Conservation (phyloP, 495 filamentous ascomycete genomes). For the Cetradonia linearis region DNA sequence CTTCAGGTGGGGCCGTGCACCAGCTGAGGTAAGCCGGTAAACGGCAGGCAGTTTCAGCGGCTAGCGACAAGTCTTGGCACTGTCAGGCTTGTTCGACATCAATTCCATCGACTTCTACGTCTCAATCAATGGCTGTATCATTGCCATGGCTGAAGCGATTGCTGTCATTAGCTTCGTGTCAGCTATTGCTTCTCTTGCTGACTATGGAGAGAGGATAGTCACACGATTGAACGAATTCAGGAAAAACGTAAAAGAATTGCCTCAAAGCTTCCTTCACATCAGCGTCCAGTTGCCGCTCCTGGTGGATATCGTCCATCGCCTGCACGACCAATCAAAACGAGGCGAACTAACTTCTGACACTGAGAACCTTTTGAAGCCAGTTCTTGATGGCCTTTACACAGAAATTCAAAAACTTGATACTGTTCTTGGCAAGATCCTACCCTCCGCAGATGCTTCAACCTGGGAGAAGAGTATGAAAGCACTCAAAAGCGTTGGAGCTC, state of each 20-base stretch:
- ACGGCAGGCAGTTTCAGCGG: neutral
- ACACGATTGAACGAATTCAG: conserved; percentile 29
- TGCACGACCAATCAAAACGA: conserved; percentile 10
- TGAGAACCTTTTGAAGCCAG: conserved; percentile 1
- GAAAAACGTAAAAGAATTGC: conserved; percentile 23
- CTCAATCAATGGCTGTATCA: neutral
- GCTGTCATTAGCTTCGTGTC: conserved; percentile 28
- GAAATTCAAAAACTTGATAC: conserved; percentile 11
- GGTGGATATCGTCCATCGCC: conserved; percentile 17
- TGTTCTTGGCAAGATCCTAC: conserved; percentile 13
- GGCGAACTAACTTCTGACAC: conserved; percentile 8
- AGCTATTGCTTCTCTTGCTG: conserved; percentile 30
- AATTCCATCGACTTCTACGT: neutral
- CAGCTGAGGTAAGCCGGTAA: too few relatives aligned
- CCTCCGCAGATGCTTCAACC: conserved; percentile 15
- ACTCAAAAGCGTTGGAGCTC: conserved; percentile 13
- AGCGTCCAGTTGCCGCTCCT: conserved; percentile 28
- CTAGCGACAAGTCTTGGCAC: neutral
- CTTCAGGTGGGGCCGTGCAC: too few relatives aligned
- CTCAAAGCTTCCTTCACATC: conserved; percentile 28
- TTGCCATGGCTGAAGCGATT: conserved; percentile 30
- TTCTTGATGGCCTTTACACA: conserved; percentile 10
- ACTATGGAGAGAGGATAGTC: conserved; percentile 29
- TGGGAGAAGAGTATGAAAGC: conserved; percentile 20
- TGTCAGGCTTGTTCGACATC: neutral